Base-by-base conservation (phyloP, 2,329 filamentous ascomycete species). In the Amylocarpus encephaloides region DNA sequence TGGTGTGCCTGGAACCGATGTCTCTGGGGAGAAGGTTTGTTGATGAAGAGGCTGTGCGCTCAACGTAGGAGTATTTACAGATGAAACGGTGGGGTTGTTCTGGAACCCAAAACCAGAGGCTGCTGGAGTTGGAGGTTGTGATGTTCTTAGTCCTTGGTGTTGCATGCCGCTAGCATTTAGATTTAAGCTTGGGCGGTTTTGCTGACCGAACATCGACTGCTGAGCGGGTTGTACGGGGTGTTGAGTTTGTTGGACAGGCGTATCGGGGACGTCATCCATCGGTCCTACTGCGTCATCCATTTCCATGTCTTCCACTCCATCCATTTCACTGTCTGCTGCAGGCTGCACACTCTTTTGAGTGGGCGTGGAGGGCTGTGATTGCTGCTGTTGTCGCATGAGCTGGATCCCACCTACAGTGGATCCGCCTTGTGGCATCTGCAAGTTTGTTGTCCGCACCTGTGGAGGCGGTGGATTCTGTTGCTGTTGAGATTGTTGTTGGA, bases 1-100 rank as follows among this genome's bases (percentile, higher is more conserved):
- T 6, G 85, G 84, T 13, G 85, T 87, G 38, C 83, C 82, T 15
- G 85, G 83, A 45, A 79, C 76, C 39, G 83, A 86, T 5, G 82
- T 83, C 67, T 85, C 79, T 75, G 75, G 53, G 12, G 65, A 66
- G 48, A 67, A 64, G 26, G 56, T 57, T 19, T 59, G 77, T 52
- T 74, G 78, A 38, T 80, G 77, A 50, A 75, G 77, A 54, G 83
- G 73, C 57, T 90, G 85, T 1, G 88, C 88, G 52, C 86, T 86
- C 51, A 97, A 77, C 0, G 91, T 95, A 0, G 92, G 92, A 0
- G 92, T 97, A 68, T 96, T 97, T 49, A 96, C 92, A 3, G 91
- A 96, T 2, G 93, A 98, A 15, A 97, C 92, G 1, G 91, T 96
- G 13, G 92, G 92, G 67, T 96, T 96, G 67, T 95, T 89, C 66